Base-by-base conservation (phyloP, 371 early-diverging fungal species). In the Saksenaea oblongispora region DNA sequence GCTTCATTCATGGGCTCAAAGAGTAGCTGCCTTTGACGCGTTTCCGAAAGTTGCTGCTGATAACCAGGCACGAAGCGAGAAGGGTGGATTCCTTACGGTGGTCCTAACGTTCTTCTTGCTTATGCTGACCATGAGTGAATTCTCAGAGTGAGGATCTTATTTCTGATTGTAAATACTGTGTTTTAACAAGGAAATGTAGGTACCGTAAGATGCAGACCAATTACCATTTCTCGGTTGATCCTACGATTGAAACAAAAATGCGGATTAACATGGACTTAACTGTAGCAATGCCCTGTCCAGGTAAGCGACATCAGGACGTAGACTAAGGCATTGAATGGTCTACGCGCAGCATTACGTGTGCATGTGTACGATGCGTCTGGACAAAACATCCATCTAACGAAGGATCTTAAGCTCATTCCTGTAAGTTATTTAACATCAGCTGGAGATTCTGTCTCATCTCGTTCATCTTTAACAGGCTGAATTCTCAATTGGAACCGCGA, bases 1-100 rank as follows among this genome's bases (percentile, higher is more conserved):
- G 66, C 47, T 62, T 59, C 27, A 65, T 42, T 34, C 37, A 58
- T 58, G 65, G 64, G 60, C 66, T 54, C 63, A 74, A 22, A 77
- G 69, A 39, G 72, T 72, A n/a, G 72, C 74, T 34, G 61, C 74
- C 54, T 77, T 88, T 55, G 95, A 96, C 76, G 95, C 93, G 10
- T 96, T 96, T 66, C 91, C 92, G 8, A 96, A 96, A 73, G 89
- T 94, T 51, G 95, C 94, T 60, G 76, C 79, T 41, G 90, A 89
- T 59, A 89, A 91, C 66, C 88, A 91, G 61, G 76, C 87, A 51
- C 77, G 88, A 17, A 89, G 93, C 31, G 83, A 88, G n/a, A 79
- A 87, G 2, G 95, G 97, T 53, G 95, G 96, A 24, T 34, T 93
- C 22, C 69, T 93, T 54, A 93, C 94, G 3, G 59, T 94, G 3